Percentiles rank a stretch among this genome's conserved stretches.
These are phyloP conservation scores for Phytophthora meadii DNA, from an alignment of 352 stramenopile species.

Conservation along the genomic window DNA sequence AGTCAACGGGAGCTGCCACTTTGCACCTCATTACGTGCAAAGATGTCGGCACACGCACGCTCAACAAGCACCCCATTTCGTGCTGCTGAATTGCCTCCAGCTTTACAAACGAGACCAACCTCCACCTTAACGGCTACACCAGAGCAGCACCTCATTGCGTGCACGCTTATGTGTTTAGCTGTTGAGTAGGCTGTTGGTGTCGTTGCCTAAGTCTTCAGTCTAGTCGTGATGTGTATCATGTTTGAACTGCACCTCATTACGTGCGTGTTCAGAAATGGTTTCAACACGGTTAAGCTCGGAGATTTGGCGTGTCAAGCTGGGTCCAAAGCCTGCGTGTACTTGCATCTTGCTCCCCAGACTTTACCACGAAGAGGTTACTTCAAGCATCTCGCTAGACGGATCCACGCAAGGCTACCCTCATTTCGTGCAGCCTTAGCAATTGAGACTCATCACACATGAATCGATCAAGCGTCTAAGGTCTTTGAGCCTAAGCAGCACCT, in stretches of 20 bases:
- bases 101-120: conserved; percentile 4
- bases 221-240: conserved; percentile 11
- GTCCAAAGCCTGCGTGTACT: conserved; percentile 1
- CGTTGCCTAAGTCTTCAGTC: conserved; percentile 11
- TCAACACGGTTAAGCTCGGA: conserved; percentile 3
- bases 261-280: conserved; percentile 18
- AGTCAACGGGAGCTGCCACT: conserved; percentile 7
- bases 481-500: conserved; percentile 6
- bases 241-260: conserved; percentile 39
- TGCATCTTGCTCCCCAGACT: conserved; percentile 3
- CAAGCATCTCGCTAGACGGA: not conserved
- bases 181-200: not conserved
- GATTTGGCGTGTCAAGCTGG: conserved; percentile 10
- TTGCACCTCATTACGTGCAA: conserved; percentile 32
- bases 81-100: conserved; percentile 2
- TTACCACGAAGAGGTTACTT: not conserved
- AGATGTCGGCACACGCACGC: not conserved
- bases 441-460: not conserved
- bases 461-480: not conserved
- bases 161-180: conserved; percentile 6
- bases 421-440: conserved; percentile 1
- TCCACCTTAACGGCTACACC: conserved; percentile 3
- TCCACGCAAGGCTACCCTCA: conserved; percentile 7
- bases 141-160: conserved; percentile 34
- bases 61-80: too few species aligned